Conservation (phyloP, 2,329 filamentous ascomycete species). For the Cylindrodendrum hubeiense region DNA sequence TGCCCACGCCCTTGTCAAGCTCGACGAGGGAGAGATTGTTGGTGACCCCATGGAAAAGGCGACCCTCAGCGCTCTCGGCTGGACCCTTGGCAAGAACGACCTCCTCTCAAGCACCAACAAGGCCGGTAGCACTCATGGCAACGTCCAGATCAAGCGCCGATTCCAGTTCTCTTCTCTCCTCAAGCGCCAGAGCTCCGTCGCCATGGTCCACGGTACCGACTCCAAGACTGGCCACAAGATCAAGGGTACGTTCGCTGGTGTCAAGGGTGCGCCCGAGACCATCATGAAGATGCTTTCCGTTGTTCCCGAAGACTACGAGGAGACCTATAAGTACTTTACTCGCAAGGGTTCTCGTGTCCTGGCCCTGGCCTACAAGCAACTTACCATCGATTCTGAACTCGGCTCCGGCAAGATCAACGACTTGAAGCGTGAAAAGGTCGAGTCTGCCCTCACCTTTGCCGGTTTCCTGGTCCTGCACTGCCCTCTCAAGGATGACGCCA, state of each 20-base stretch:
- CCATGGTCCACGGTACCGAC: constrained; percentile 81
- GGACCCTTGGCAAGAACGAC: constrained; percentile 92
- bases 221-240: constrained; percentile 79
- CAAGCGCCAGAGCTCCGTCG: constrained; percentile 95
- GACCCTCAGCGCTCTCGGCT: constrained; percentile 88
- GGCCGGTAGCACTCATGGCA: constrained; percentile 63
- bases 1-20: constrained; percentile 93
- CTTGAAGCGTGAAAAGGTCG: constrained; percentile 91
- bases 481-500: constrained; percentile 95
- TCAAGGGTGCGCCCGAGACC: constrained; percentile 97
- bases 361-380: constrained; percentile 92
- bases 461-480: constrained; percentile 97
- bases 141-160: constrained; percentile 93
- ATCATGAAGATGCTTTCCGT: constrained; percentile 92
- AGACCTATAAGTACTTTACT: constrained; percentile 98
- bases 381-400: constrained; percentile 84
- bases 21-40: constrained; percentile 97
- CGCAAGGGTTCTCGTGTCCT: constrained; percentile 95
- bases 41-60: constrained; percentile 99
- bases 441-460: constrained; percentile 86
- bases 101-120: constrained; percentile 74
- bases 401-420: constrained; percentile 90
- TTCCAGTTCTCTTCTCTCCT: constrained; percentile 98
- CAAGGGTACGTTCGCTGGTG: constrained; percentile 90
- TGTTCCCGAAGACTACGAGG: constrained; percentile 90